phyloP scores from a whole-genome alignment of 495 filamentous ascomycete species.

The Penicillium herquei region DNA sequence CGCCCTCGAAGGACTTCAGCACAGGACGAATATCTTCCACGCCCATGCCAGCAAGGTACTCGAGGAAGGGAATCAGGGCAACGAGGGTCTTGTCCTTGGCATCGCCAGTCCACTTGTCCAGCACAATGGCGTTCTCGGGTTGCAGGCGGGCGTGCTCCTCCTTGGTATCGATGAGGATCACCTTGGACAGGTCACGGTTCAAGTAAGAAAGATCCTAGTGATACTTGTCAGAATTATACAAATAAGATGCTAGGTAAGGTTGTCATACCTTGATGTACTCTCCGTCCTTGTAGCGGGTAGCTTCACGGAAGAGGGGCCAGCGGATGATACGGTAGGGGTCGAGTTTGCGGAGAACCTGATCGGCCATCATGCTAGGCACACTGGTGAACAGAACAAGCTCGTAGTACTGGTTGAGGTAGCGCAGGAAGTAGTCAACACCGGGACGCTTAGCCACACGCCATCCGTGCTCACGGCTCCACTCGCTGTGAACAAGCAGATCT shows the following conservation, averaged over 20 bases:
- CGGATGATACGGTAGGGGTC: conserved; percentile 96
- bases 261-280: conserved; percentile 87
- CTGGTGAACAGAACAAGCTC: conserved; percentile 94
- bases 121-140: conserved; percentile 89
- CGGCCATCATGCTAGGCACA: conserved; percentile 74
- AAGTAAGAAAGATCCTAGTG: conserved; percentile 86
- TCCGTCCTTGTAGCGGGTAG: conserved; percentile 90
- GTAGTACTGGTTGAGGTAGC: conserved; percentile 95
- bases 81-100: conserved; percentile 81
- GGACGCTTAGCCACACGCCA: conserved; percentile 96
- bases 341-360: conserved; percentile 85
- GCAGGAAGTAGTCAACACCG: conserved; percentile 94
- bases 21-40: conserved; percentile 79
- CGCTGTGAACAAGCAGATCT: conserved; percentile 88
- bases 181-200: conserved; percentile 91
- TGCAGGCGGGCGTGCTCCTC: conserved; percentile 76
- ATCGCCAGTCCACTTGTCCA: conserved; percentile 86
- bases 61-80: conserved; percentile 87
- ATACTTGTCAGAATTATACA: conserved; percentile 4
- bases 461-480: conserved; percentile 90
- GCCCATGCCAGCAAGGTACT: conserved; percentile 93
- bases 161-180: conserved; percentile 88
- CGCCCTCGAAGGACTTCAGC: conserved; percentile 83
- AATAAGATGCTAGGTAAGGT: neutral
- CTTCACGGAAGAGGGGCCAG: conserved; percentile 93